Conservation (phyloP, 2,329 filamentous ascomycete genomes). For the Fusarium liriodendri region DNA sequence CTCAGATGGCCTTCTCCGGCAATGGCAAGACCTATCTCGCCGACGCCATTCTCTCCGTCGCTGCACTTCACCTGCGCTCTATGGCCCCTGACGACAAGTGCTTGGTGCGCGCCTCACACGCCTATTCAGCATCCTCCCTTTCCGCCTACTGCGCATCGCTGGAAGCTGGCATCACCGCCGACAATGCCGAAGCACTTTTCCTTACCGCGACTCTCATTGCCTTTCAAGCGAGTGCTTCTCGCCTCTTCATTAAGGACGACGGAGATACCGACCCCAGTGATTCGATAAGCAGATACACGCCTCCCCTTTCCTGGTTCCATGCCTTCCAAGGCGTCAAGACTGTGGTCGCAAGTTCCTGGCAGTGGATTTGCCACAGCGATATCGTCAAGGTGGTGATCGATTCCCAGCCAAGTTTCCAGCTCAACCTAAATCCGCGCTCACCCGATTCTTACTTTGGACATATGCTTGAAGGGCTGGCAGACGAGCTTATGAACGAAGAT, state of each 20-base stretch:
- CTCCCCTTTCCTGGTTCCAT: constrained; percentile 75
- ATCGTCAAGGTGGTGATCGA: constrained; percentile 72
- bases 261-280: constrained; percentile 51
- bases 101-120: constrained; percentile 71
- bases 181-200: constrained; percentile 72
- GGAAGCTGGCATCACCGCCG: constrained; percentile 65
- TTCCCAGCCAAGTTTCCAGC: constrained; percentile 70
- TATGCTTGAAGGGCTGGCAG: constrained; percentile 67
- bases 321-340: constrained; percentile 76
- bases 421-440: constrained; percentile 65
- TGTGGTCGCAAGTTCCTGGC: constrained; percentile 72
- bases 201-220: constrained; percentile 72
- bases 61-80: constrained; percentile 71
- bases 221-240: constrained; percentile 73
- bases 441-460: constrained; percentile 69
- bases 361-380: constrained; percentile 68
- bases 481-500: constrained; percentile 60
- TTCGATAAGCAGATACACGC: constrained; percentile 59
- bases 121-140: constrained; percentile 73
- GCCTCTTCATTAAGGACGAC: constrained; percentile 71
- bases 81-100: constrained; percentile 67
- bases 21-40: constrained; percentile 68
- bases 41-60: constrained; percentile 72
- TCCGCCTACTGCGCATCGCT: constrained; percentile 69
- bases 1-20: constrained; percentile 69